Base-by-base conservation (phyloP, 2,329 filamentous ascomycete species). In the Diplocarpon rosae region DNA sequence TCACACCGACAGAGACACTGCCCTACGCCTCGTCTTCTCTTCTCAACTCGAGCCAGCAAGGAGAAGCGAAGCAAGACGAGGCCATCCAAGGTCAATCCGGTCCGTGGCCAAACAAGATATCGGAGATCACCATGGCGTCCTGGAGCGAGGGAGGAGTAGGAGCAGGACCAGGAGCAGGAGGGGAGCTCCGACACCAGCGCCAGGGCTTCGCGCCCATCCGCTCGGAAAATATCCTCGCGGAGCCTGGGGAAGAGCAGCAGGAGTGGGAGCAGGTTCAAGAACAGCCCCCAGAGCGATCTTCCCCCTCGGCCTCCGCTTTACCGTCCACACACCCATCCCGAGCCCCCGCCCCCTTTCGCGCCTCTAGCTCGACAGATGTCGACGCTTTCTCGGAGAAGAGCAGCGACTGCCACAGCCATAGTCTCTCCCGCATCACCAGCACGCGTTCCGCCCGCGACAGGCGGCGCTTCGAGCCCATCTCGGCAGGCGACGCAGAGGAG, bases 401-500 rank as follows among this genome's bases (percentile, higher is more conserved):
- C 20, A 24, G 20, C 7, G 20, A 24, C 20, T 4, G 3, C 20
- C 20, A 44, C 2, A 24, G 13, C 8, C 8, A 30, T 8, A 8
- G 47, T 11, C 39, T 54, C 12, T 11, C 44, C 14, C 36, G 50
- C 29, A 46, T 37, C 8, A 29, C 44, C 14, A 56, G 51, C 1
- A 52, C 37, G 13, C 48, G 43, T 35, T 54, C 55, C 2, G 36
- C 20, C 9, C 43, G 45, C 30, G 52, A 55, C 33, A 43, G 48
- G 36, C 38, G 48, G 28, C 17, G 44, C 15, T 61, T 57, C 28
- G 50, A 55, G 37, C 50, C 55, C 14, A 55, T 61, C 24, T 38
- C 37, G 5, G 3, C 42, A 16, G 55, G 54, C 9, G 58, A 60
- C 40, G 47, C 55, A 34, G 54, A 49, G 20, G 46, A 61, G 30